Percentiles rank a stretch among this genome's conserved stretches.
Conservation (phyloP, 495 filamentous ascomycete genomes). For the Pseudotulostoma volvatum region DNA sequence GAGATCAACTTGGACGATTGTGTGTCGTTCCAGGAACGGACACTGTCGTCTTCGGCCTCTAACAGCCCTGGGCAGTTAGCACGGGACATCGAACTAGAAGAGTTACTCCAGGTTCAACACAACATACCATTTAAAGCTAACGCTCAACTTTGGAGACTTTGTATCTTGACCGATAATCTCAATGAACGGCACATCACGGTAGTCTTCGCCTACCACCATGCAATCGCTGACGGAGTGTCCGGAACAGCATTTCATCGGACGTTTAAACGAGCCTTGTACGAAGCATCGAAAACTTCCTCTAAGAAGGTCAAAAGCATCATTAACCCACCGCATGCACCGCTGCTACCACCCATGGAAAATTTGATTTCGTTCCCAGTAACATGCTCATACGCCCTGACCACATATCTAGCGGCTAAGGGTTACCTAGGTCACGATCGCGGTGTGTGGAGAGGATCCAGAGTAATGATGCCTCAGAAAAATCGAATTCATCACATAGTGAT, state of each 20-base stretch:
- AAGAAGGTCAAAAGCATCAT: neutral
- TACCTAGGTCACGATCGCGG: neutral
- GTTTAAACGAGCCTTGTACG: neutral
- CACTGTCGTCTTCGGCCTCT: too few species aligned
- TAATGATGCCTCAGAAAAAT: too few species aligned
- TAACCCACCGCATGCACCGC: neutral
- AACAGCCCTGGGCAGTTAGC: too few species aligned
- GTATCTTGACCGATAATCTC: neutral
- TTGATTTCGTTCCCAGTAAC: neutral
- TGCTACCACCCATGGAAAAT: neutral
- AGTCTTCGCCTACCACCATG: neutral
- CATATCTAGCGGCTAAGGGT: neutral
- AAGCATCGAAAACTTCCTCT: neutral
- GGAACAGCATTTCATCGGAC: conserved; percentile 2
- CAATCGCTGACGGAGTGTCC: conserved; percentile 1
- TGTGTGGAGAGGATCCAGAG: neutral
- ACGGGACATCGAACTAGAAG: conserved; percentile 1
- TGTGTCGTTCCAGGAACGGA: neutral
- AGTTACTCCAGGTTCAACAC: neutral
- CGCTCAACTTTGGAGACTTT: neutral
- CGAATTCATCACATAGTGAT: too few species aligned
- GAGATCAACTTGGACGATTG: neutral
- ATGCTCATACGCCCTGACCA: neutral
- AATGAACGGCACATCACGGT: neutral
- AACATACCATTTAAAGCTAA: neutral